A percentile compares a stretch with the other conserved stretches of the same genome.
Evolutionary conservation across 306 rosid genomes (phyloP).

Genomic region (Sophora flavescens): DNA sequence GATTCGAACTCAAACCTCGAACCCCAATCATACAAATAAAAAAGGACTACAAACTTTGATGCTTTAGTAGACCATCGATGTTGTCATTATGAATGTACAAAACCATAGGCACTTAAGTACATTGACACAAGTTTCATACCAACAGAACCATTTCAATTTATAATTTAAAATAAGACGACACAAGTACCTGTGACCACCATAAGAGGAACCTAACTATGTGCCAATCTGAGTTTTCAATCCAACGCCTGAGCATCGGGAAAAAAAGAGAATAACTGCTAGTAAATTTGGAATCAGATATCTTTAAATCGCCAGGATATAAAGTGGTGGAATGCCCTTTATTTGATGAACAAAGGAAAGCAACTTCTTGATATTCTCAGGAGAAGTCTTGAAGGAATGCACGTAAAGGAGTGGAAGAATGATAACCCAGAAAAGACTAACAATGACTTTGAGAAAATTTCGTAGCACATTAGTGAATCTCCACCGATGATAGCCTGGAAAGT

Average conservation of each 20-base stretch:
- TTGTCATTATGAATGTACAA: background rate
- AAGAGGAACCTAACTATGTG: slow-evolving; percentile 83
- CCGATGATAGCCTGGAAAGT: slow-evolving; percentile 89
- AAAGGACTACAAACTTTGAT: background rate
- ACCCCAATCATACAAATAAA: background rate
- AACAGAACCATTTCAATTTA: slow-evolving; percentile 7
- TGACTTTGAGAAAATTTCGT: slow-evolving; percentile 80
- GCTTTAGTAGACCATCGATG: background rate
- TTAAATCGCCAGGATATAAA: slow-evolving; percentile 77
- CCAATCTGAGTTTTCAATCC: slow-evolving; percentile 99
- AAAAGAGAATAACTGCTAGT: slow-evolving; percentile 73
- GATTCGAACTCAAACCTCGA: background rate
- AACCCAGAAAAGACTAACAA: slow-evolving; percentile 84
- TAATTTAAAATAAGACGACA: slow-evolving; percentile 13
- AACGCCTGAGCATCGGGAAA: slow-evolving; percentile 96
- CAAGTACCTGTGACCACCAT: slow-evolving; percentile 98
- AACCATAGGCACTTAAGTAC: background rate
- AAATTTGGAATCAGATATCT: slow-evolving; percentile 85
- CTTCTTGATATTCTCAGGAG: slow-evolving; percentile 51
- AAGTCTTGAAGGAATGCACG: slow-evolving; percentile 57
- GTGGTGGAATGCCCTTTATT: slow-evolving; percentile 69
- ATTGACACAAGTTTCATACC: slow-evolving; percentile 27
- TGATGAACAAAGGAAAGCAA: slow-evolving; percentile 62
- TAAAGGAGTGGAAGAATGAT: slow-evolving; percentile 79
- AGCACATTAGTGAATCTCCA: slow-evolving; percentile 84